Percentiles rank a stretch among this genome's conserved stretches.
Evolutionary conservation across 108 stramenopile genomes (phyloP).

Genomic region (Schizochytrium sp.): DNA sequence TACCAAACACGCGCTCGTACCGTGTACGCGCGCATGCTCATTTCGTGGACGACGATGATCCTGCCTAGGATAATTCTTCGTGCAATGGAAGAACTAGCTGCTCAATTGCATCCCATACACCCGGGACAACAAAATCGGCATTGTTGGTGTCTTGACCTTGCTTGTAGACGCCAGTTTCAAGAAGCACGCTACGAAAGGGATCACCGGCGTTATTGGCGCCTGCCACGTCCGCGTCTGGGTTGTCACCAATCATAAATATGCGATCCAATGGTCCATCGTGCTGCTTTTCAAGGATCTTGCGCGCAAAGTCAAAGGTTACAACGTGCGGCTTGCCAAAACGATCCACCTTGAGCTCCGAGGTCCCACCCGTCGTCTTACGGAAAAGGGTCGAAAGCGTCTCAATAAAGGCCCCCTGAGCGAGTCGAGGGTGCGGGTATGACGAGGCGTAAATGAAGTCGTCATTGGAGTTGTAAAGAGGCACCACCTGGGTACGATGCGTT

Average conservation of each 20-base stretch:
- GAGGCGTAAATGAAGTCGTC: conserved; percentile 30
- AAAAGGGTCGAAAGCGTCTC: neutral
- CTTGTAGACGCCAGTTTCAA: conserved; percentile 23
- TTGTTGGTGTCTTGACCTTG: neutral
- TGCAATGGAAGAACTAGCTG: neutral
- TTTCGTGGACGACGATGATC: too few species aligned
- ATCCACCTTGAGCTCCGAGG: neutral
- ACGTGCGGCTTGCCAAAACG: conserved; percentile 22
- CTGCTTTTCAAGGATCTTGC: neutral
- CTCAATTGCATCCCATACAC: neutral
- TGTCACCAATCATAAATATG: conserved; percentile 33
- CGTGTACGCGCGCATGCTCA: too few species aligned
- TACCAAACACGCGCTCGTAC: too few species aligned
- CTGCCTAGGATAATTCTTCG: neutral
- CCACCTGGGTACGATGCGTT: neutral
- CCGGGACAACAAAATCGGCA: neutral
- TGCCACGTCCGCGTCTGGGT: conserved; percentile 26
- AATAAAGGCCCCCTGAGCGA: conserved; percentile 31
- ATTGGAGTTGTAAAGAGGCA: conserved; percentile 27
- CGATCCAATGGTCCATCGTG: neutral
- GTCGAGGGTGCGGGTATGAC: conserved; percentile 19
- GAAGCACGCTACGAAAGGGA: conserved; percentile 22
- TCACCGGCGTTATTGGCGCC: conserved; percentile 34
- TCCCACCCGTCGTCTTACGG: neutral
- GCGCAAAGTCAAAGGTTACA: conserved; percentile 24